Base-by-base conservation (phyloP, 2,329 filamentous ascomycete genomes). In the Reticulascus tulasneorum region DNA sequence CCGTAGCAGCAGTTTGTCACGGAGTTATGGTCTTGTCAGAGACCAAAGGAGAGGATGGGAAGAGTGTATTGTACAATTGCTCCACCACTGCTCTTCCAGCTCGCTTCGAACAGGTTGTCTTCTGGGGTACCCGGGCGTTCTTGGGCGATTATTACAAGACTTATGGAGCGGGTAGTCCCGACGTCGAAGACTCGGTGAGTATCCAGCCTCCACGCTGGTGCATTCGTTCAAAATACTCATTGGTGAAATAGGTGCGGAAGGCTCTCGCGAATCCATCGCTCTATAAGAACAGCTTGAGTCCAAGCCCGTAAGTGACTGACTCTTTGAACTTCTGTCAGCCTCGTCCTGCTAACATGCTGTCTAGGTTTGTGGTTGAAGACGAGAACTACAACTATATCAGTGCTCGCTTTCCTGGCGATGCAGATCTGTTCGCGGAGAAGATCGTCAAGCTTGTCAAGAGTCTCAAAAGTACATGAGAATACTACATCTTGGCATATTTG, bases 91-190 rank as follows among this genome's bases (percentile, higher is more conserved):
- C 71, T 1, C 52, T 76, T 28, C 71, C 71, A 1, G 60, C 59
- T 1, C 51, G 59, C 17, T 73, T 74, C 48, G 72, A 76, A 49
- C 64, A 69, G 42, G 34, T 58, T 13, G 67, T 67, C 2, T 76
- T 66, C 40, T 71, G 68, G 62, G 59, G 61, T 4, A 75, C 72
- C 4, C 55, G 67, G 23, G 51, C 56, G 3, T 66, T 73, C 26
- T 49, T 75, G 10, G 72, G 71, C 4, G 72, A 75, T 37, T 75
- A 75, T 44, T 75, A 75, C 50, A 76, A 76, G 61, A 75, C 71
- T 3, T 75, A 72, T 37, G 73, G 73, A 1, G 63, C 64, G 4
- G 63, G 69, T 1, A 71, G 66, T 40, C 67, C 69, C 22, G 60
- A 67, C 40, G 67, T 73, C 4, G 67, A 75, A 45, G 54, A 59